These are phyloP conservation scores for Colletotrichum sp. DNA, from an alignment of 2,329 filamentous ascomycete species.

Conservation along the genomic window DNA sequence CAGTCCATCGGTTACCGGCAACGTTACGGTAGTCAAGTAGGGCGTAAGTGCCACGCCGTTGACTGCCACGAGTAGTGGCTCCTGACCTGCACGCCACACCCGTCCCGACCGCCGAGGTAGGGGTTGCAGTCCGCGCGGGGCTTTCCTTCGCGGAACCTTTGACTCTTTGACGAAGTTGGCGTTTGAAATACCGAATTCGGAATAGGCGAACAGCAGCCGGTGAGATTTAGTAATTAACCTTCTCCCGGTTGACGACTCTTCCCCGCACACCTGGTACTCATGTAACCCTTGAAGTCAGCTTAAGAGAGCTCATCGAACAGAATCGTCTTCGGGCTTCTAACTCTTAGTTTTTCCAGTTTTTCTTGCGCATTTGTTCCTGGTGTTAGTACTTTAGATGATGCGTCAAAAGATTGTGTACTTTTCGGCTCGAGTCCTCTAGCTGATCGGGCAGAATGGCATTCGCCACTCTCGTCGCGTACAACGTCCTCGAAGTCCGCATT, in stretches of 20 bases:
- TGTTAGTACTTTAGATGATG: no score
- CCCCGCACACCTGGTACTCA: not conserved
- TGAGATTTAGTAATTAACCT: not conserved
- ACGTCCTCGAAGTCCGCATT: not conserved
- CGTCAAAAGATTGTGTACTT: no score
- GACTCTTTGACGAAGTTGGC: not conserved
- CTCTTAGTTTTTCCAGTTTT: not conserved
- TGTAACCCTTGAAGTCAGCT: not conserved
- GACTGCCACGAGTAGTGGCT: not conserved
- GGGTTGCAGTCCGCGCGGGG: not conserved
- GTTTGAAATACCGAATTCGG: fast-evolving
- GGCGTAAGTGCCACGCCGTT: not conserved
- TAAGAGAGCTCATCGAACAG: not conserved
- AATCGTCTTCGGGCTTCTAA: not conserved
- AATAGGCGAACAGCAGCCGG: not conserved
- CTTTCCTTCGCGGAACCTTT: not conserved
- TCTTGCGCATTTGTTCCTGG: not conserved
- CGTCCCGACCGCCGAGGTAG: not conserved
- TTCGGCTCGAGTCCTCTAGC: no score
- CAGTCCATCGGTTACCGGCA: not conserved
- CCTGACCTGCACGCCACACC: not conserved
- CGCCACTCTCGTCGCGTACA: not conserved
- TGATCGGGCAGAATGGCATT: not conserved
- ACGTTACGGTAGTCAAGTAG: not conserved
- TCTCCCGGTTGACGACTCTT: not conserved